Percentiles rank a stretch among this genome's conserved stretches.
Conservation (phyloP, 495 filamentous ascomycete species). For the Copromyces sp. region DNA sequence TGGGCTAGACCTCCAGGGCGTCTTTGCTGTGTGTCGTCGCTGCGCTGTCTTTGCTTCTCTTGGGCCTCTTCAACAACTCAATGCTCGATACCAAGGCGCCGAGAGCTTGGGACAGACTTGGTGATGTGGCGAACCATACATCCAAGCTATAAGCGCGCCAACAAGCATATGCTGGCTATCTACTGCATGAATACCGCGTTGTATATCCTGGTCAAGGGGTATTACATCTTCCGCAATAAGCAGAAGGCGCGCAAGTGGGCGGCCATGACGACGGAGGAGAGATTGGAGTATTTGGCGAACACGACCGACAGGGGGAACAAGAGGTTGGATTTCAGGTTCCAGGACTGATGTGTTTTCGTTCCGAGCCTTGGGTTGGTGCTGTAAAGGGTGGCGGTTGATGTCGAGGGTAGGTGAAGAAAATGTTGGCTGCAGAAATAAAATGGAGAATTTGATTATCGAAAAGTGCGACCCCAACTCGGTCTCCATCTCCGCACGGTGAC, state of each 20-base stretch:
- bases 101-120: background rate
- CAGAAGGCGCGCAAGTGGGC: constrained; percentile 37
- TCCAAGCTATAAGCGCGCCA: constrained; percentile 41
- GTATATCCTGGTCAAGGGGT: constrained; percentile 47
- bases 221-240: constrained; percentile 52
- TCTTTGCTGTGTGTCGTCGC: background rate
- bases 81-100: background rate
- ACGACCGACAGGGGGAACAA: constrained; percentile 68
- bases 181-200: constrained; percentile 44
- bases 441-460: no score
- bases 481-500: background rate
- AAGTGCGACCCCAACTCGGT: background rate
- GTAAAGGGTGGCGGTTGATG: background rate
- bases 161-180: constrained; percentile 50
- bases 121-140: background rate
- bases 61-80: no score
- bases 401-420: background rate
- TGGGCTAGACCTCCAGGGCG: background rate
- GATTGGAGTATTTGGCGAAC: constrained; percentile 51
- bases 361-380: background rate
- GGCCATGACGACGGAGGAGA: constrained; percentile 54
- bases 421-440: background rate
- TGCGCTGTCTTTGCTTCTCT: background rate
- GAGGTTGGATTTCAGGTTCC: constrained; percentile 50
- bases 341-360: constrained; percentile 14